phyloP scores from a whole-genome alignment of 2,329 filamentous ascomycete species.

The Trichoderma sp. region DNA sequence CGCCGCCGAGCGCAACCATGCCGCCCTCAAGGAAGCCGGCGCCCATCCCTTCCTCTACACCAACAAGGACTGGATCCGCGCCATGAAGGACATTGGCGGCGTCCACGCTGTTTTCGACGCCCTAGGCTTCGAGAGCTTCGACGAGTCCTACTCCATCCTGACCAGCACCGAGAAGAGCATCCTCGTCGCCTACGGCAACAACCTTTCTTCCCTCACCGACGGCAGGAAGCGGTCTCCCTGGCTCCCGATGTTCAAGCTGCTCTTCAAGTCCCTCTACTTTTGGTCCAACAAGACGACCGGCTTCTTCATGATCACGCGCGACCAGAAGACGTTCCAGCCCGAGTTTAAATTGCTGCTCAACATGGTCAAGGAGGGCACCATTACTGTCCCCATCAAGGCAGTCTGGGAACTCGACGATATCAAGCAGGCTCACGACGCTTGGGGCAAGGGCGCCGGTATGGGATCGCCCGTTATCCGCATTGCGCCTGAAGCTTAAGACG shows the following conservation, averaged over 20 bases:
- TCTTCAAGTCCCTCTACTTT: slow-evolving; percentile 29
- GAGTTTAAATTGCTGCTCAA: slow-evolving; percentile 32
- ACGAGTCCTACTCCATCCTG: slow-evolving; percentile 47
- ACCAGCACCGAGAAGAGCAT: slow-evolving; percentile 33
- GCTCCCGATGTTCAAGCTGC: slow-evolving; percentile 34
- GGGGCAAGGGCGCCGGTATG: slow-evolving; percentile 35
- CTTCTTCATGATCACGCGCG: slow-evolving; percentile 38
- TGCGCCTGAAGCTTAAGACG: background rate
- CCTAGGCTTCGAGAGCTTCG: slow-evolving; percentile 49
- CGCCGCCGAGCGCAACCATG: slow-evolving; percentile 45
- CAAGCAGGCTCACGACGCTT: slow-evolving; percentile 36
- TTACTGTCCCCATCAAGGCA: slow-evolving; percentile 38
- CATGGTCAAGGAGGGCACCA: slow-evolving; percentile 31
- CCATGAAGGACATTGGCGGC: slow-evolving; percentile 44
- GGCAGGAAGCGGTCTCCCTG: slow-evolving; percentile 35
- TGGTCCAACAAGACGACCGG: slow-evolving; percentile 32
- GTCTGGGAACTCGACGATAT: slow-evolving; percentile 42
- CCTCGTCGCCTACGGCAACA: slow-evolving; percentile 40
- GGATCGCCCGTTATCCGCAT: slow-evolving; percentile 37
- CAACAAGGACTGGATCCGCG: slow-evolving; percentile 47
- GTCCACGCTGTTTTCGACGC: slow-evolving; percentile 48
- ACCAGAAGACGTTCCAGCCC: slow-evolving; percentile 32
- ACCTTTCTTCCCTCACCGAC: slow-evolving; percentile 31
- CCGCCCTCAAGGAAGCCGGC: slow-evolving; percentile 36
- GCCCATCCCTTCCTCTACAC: slow-evolving; percentile 45